Conservation (phyloP, 2,329 filamentous ascomycete species). For the Xylariaceae sp. region DNA sequence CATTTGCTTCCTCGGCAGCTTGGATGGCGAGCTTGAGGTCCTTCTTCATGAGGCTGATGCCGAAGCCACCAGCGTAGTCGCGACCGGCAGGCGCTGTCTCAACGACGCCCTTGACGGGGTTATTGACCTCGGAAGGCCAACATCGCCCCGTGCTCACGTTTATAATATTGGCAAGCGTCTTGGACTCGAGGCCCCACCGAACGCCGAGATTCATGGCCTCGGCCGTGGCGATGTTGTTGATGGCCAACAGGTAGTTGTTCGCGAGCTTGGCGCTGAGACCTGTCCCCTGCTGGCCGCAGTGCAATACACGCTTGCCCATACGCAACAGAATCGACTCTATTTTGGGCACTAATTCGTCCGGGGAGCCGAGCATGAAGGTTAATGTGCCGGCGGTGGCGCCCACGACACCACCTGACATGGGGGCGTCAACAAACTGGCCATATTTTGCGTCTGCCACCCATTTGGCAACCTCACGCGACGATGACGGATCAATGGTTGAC, state of each 20-base stretch:
- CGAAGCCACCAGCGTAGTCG: conserved; percentile 81
- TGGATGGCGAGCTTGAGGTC: conserved; percentile 75
- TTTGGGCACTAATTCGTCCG: conserved; percentile 64
- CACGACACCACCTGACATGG: conserved; percentile 96
- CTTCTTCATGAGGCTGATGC: conserved; percentile 80
- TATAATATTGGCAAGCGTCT: conserved; percentile 81
- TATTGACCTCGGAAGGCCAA: conserved; percentile 96
- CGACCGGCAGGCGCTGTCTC: conserved; percentile 75
- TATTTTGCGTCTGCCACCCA: conserved; percentile 68
- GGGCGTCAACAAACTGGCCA: conserved; percentile 88
- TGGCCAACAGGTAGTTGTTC: conserved; percentile 94
- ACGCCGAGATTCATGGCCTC: conserved; percentile 73
- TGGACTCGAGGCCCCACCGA: conserved; percentile 64
- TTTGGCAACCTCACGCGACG: conserved; percentile 79
- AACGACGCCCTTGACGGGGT: conserved; percentile 87
- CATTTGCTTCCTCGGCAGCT: conserved; percentile 73
- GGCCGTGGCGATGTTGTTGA: conserved; percentile 82
- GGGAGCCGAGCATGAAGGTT: conserved; percentile 92
- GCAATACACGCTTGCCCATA: conserved; percentile 88
- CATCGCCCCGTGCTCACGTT: conserved; percentile 93
- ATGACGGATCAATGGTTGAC: conserved; percentile 92
- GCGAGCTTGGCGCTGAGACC: conserved; percentile 92
- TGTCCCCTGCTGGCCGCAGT: conserved; percentile 83
- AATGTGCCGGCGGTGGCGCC: conserved; percentile 86
- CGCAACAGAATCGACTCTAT: conserved; percentile 73